Evolutionary conservation across 129 eudicot genomes (phyloP), one percentile per base, ranked within the genome.

Genomic region (Smallanthus sonchifolius): DNA sequence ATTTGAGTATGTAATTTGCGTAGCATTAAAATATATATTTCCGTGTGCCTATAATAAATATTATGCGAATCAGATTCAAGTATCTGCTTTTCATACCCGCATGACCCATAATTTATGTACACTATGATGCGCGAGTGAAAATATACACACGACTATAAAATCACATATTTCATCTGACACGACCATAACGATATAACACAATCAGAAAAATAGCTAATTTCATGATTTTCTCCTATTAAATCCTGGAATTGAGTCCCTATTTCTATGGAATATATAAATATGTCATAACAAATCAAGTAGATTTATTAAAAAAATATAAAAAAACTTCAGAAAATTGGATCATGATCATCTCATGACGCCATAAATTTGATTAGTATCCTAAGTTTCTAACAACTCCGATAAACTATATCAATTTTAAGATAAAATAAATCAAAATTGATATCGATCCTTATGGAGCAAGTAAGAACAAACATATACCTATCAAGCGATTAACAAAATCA

Each of bases 311-410:
- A 69, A 0, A 43, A 15, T 40, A 47, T 51, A 34, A 7, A 56
- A 19, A 8, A 55, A 20, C 35, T 3, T 4, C 6, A 1, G 4
- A 10, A 28, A 59, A 4, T 10, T 28, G 16, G 43, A 30, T 13
- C 28, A 56, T 19, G 32, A 42, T 38, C 11, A n/a, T n/a, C n/a
- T n/a, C 73, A 75, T 20, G 10, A 66, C 24, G 65, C 32, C 39
- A 37, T 5, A 61, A 20, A 10, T 7, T 70, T 63, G 44, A 63
- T 62, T 49, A 48, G 6, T 10, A 36, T n/a, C 39, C 11, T 38
- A 78, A 37, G 72, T 61, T 61, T 37, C 72, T 49, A 78, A 69
- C 82, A 56, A 77, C 81, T 60, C 72, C 55, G 9, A 69, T 59
- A 10, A 15, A 48, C 68, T 7, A 39, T 24, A 42, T 28, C 59